Evolutionary conservation across 192 early-diverging fungal genomes (phyloP).

Genomic region (Backusella circina): DNA sequence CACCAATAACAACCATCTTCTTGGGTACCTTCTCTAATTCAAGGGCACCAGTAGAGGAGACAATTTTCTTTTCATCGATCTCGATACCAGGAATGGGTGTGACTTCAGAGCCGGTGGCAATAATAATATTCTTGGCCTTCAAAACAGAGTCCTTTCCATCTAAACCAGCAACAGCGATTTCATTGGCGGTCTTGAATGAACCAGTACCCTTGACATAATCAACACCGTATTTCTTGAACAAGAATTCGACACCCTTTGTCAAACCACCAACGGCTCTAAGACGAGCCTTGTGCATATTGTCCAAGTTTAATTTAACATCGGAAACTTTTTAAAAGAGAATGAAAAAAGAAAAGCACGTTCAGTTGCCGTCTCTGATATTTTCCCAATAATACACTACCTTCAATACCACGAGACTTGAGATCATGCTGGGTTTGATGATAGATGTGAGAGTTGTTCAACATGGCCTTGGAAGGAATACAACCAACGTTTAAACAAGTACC

Average conservation of each 20-base stretch:
- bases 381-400: constrained; percentile 26
- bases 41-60: constrained; percentile 97
- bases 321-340: constrained; percentile 37
- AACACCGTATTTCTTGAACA: constrained; percentile 99
- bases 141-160: constrained; percentile 68
- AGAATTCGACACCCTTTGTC: constrained; percentile 88
- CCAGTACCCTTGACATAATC: constrained; percentile 95
- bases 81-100: constrained; percentile 90
- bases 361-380: background rate
- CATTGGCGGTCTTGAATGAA: constrained; percentile 71
- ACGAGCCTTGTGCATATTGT: constrained; percentile 88
- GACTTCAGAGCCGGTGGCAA: constrained; percentile 97
- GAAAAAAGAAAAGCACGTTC: background rate
- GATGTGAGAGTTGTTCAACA: constrained; percentile 98
- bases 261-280: constrained; percentile 81
- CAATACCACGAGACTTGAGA: constrained; percentile 90
- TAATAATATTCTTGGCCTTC: constrained; percentile 95
- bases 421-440: constrained; percentile 93
- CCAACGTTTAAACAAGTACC: constrained; percentile 99
- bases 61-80: constrained; percentile 93
- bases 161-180: constrained; percentile 76
- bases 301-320: constrained; percentile 82
- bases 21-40: constrained; percentile 91
- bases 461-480: constrained; percentile 98
- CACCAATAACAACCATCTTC: constrained; percentile 98